Base-by-base conservation (phyloP, 164 flowering plant genomes). In the Sextonia rubra region DNA sequence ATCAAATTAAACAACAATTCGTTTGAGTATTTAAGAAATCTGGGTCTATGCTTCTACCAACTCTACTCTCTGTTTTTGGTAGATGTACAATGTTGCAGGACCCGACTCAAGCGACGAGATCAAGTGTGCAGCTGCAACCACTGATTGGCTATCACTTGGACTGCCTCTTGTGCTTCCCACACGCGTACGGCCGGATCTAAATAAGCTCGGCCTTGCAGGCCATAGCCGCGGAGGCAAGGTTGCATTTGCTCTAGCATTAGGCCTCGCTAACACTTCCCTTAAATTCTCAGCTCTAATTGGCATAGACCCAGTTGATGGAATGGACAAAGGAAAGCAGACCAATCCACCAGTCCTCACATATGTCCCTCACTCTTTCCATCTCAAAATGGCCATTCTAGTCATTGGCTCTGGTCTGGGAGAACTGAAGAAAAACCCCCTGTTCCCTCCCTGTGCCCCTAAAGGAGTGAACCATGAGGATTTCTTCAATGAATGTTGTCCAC, bases 301-400 rank as follows among this genome's bases (percentile, higher is more conserved):
- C n/a, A 73, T 94, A 14, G 97, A 94, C 81, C 98, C 97, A 15
- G 97, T 92, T n/a, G 98, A 94, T 66, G 98, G 97, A 70, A 86
- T 80, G 87, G 87, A 70, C 81, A 81, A 77, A 73, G 94, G 88
- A 12, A 85, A 82, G 32, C 98, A 92, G 82, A 94, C 97, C 27
- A 86, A 82, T 2, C 98, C 97, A 0, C 86, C 85, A 2, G 91
- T 94, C 1, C 88, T 94, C 26, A 89, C 93, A 20, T 90, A 90
- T 48, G 74, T 76, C 3, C 97, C 95, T n/a, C 84, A 71, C 12
- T 91, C 97, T 1, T 88, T 94, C 25, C 69, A 88, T 71, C 74
- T 84, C 0, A 81, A 84, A n/a, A 85, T 85, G 88, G 77, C 89
- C 0, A 89, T 78, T 2, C 49, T 94, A 76, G 90, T 94, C 0